A percentile compares a stretch with the other conserved stretches of the same genome.
Evolutionary conservation across 768 basidiomycete species (phyloP).

Genomic region (Holtermannia corniformis): DNA sequence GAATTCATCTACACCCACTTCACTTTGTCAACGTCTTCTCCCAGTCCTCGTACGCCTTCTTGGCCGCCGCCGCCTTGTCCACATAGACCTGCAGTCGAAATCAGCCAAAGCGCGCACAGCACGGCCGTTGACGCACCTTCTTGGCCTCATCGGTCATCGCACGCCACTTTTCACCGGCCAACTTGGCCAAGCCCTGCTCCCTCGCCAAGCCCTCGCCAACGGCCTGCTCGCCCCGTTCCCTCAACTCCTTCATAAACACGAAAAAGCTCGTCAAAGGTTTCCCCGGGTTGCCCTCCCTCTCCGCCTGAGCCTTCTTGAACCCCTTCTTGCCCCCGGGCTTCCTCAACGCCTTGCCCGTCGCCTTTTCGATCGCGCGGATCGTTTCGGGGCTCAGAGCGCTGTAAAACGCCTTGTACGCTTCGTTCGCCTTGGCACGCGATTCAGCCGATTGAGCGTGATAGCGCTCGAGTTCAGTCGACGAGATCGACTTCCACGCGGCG

Average conservation of each 20-base stretch:
- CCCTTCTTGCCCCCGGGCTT: constrained; percentile 19
- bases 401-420: constrained; percentile 18
- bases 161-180: constrained; percentile 22
- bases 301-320: constrained; percentile 5
- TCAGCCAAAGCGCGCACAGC: too few species aligned
- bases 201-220: constrained; percentile 1
- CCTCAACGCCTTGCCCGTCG: constrained; percentile 19
- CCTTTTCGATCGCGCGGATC: constrained; percentile 12
- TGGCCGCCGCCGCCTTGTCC: background rate
- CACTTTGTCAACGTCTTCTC: background rate
- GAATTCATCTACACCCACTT: too few species aligned
- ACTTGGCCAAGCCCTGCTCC: constrained; percentile 7
- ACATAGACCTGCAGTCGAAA: background rate
- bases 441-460: constrained; percentile 10
- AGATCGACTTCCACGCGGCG: constrained; percentile 13
- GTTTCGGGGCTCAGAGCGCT: constrained; percentile 10
- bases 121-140: constrained; percentile 19
- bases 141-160: constrained; percentile 19
- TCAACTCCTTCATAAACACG: constrained; percentile 17
- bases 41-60: background rate
- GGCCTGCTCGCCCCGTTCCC: constrained; percentile 8
- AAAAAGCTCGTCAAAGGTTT: constrained; percentile 22
- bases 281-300: constrained; percentile 16
- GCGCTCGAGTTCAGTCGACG: constrained; percentile 5
- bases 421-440: constrained; percentile 9